These are phyloP conservation scores for Nicotiana knightiana DNA, from an alignment of 257 asterid genomes.

Conservation along the genomic window DNA sequence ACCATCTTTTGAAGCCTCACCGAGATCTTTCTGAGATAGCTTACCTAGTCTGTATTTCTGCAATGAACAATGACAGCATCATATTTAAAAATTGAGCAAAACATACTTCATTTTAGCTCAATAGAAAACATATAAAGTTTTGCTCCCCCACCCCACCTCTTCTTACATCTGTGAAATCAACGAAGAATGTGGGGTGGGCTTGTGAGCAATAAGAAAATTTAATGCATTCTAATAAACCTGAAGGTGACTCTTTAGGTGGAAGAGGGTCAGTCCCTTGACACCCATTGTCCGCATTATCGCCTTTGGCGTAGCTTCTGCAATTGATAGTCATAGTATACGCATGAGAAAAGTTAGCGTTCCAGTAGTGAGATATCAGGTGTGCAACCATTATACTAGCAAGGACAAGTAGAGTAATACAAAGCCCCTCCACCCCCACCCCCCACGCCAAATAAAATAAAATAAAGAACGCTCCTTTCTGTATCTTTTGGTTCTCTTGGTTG, in stretches of 20 bases:
- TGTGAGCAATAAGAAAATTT: neutral
- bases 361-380: neutral
- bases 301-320: constrained; percentile 91
- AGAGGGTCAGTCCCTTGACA: constrained; percentile 82
- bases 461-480: neutral
- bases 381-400: neutral
- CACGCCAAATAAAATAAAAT: too few relatives aligned
- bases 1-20: constrained; percentile 72
- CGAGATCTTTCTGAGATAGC: constrained; percentile 76
- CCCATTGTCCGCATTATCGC: constrained; percentile 87
- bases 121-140: neutral
- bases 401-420: neutral
- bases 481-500: neutral
- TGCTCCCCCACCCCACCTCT: neutral
- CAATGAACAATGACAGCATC: constrained; percentile 19
- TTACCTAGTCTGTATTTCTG: constrained; percentile 87
- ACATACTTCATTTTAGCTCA: neutral
- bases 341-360: neutral
- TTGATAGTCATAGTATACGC: neutral
- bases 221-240: constrained; percentile 35
- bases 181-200: neutral
- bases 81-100: constrained; percentile 13
- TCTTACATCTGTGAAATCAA: neutral
- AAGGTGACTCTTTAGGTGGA: constrained; percentile 86
- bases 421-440: neutral